Percentiles rank a stretch among this genome's conserved stretches.
Evolutionary conservation across 2,329 filamentous ascomycete genomes (phyloP).

Genomic region (Ploettnerulaceae sp.): DNA sequence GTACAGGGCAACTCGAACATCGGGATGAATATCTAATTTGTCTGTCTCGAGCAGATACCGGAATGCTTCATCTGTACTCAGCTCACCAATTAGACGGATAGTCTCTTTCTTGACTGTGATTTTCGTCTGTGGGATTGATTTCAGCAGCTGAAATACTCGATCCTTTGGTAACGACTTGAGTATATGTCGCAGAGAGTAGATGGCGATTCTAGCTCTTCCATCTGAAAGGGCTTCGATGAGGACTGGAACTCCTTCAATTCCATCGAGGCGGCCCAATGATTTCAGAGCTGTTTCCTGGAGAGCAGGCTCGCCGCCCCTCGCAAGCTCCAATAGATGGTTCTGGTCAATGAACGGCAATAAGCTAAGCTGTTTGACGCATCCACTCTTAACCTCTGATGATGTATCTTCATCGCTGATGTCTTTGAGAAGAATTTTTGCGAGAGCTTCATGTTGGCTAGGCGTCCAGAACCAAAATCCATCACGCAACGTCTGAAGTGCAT

Average conservation of each 20-base stretch:
- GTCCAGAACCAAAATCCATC: slow-evolving; percentile 17
- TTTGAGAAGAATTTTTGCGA: slow-evolving; percentile 5
- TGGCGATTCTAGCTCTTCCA: slow-evolving; percentile 11
- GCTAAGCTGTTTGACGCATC: slow-evolving; percentile 9
- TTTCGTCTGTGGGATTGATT: slow-evolving; percentile 9
- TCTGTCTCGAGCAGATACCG: slow-evolving; percentile 7
- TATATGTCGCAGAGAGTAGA: slow-evolving; percentile 9
- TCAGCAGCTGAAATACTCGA: slow-evolving; percentile 3
- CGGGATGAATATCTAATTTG: slow-evolving; percentile 7
- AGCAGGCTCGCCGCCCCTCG: neutral
- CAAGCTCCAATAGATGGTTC: slow-evolving; percentile 2
- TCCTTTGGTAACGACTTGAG: slow-evolving; percentile 6
- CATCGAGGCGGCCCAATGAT: slow-evolving; percentile 11
- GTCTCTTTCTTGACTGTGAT: slow-evolving; percentile 18
- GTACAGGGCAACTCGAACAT: slow-evolving; percentile 15
- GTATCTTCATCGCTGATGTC: slow-evolving; percentile 9
- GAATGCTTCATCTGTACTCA: slow-evolving; percentile 11
- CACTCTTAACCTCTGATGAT: neutral
- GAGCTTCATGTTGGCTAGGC: slow-evolving; percentile 8
- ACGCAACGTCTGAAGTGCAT: neutral
- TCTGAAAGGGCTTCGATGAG: slow-evolving; percentile 14
- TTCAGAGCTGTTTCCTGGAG: slow-evolving; percentile 11
- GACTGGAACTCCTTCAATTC: slow-evolving; percentile 1
- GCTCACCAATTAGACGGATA: slow-evolving; percentile 13
- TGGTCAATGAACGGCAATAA: neutral